phyloP scores from a whole-genome alignment of 495 filamentous ascomycete species.

The Penicillium atrosanguineum region DNA sequence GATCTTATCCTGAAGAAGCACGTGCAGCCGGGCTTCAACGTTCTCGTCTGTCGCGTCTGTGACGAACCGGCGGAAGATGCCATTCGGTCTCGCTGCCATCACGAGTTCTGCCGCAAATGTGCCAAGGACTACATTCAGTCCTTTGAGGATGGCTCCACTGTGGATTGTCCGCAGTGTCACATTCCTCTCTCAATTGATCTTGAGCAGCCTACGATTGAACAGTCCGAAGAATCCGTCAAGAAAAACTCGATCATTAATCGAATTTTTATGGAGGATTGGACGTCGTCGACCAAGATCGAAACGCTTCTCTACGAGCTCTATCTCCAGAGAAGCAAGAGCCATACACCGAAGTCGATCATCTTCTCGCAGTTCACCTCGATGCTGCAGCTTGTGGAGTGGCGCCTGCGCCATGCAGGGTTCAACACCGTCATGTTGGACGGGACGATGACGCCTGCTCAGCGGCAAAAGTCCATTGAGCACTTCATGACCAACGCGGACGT shows the following conservation, averaged over 20 bases:
- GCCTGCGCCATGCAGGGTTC: conserved; percentile 88
- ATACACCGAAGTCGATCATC: conserved; percentile 83
- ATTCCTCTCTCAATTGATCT: conserved; percentile 86
- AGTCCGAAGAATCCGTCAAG: conserved; percentile 78
- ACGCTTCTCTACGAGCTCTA: conserved; percentile 90
- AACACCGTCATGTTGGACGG: conserved; percentile 97
- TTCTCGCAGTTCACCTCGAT: conserved; percentile 73
- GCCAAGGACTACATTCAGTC: conserved; percentile 79
- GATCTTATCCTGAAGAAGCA: conserved; percentile 90
- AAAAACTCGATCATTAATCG: conserved; percentile 96
- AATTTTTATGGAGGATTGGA: conserved; percentile 97
- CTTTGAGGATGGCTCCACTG: conserved; percentile 56
- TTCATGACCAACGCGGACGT: conserved; percentile 94
- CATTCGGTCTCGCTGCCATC: conserved; percentile 84
- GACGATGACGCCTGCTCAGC: conserved; percentile 88
- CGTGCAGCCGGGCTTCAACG: conserved; percentile 79
- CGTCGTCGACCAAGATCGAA: conserved; percentile 96
- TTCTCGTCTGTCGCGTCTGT: conserved; percentile 88
- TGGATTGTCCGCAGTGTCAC: conserved; percentile 91
- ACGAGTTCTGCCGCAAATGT: conserved; percentile 92
- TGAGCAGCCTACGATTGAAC: conserved; percentile 89
- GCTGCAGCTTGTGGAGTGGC: conserved; percentile 87
- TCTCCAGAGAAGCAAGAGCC: conserved; percentile 81
- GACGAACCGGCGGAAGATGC: conserved; percentile 94
- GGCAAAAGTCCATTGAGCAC: conserved; percentile 85